These are phyloP conservation scores for Trypethelium eluteriae DNA, from an alignment of 495 filamentous ascomycete genomes.

Conservation along the genomic window DNA sequence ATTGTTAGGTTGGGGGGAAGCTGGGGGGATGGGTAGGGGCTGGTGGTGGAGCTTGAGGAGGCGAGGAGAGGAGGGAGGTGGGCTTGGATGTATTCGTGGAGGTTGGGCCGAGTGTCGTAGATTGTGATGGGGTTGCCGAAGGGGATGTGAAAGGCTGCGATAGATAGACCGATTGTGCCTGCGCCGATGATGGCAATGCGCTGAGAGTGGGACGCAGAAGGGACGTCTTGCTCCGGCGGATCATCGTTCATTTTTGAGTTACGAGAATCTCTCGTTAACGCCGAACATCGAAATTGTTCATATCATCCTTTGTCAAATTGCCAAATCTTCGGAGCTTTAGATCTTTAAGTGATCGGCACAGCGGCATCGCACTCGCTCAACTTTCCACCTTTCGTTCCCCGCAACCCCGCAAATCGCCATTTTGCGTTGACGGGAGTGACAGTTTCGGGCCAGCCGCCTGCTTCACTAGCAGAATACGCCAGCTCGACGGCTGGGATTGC, in stretches of 20 bases:
- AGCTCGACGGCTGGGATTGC: too few species aligned
- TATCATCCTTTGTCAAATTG: not conserved
- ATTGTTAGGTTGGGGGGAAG: slow-evolving; percentile 29
- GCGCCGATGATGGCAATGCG: slow-evolving; percentile 47
- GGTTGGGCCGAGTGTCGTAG: slow-evolving; percentile 48
- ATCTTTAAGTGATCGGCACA: too few species aligned
- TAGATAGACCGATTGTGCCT: slow-evolving; percentile 56
- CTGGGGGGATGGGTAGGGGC: slow-evolving; percentile 23
- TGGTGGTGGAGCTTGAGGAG: slow-evolving; percentile 20
- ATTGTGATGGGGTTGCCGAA: slow-evolving; percentile 42
- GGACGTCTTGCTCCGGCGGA: not conserved
- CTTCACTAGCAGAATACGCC: too few species aligned
- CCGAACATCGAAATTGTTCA: not conserved
- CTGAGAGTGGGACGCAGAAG: not conserved
- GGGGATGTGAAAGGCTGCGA: slow-evolving; percentile 48
- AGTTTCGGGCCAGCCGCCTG: too few species aligned
- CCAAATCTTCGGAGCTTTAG: not conserved
- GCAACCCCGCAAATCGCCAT: not conserved
- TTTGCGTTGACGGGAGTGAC: not conserved
- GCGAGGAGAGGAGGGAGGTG: slow-evolving; percentile 23
- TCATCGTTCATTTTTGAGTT: not conserved
- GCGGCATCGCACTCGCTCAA: not conserved
- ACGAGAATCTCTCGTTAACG: not conserved
- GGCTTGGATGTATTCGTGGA: slow-evolving; percentile 39
- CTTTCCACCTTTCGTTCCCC: not conserved